Evolutionary conservation across 2,329 filamentous ascomycete species (phyloP).

Genomic region (Rhinocladiella similis): DNA sequence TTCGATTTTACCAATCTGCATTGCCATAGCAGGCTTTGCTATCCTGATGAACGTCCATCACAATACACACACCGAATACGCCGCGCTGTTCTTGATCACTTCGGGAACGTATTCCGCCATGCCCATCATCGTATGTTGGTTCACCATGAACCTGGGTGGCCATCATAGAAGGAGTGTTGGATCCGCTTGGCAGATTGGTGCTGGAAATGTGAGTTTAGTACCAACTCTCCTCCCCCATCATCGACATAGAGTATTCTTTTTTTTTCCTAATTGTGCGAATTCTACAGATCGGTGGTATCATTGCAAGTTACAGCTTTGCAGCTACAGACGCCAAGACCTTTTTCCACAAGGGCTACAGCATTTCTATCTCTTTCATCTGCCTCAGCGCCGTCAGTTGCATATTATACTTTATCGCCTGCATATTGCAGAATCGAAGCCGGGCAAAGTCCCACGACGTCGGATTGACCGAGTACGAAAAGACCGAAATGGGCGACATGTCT

Average conservation of each 20-base stretch:
- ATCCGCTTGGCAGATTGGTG: constrained; percentile 51
- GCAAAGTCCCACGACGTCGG: constrained; percentile 32
- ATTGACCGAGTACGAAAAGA: constrained; percentile 31
- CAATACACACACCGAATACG: constrained; percentile 32
- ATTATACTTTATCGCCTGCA: constrained; percentile 38
- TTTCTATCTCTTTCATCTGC: constrained; percentile 31
- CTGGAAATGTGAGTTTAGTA: constrained; percentile 49
- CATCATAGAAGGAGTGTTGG: constrained; percentile 53
- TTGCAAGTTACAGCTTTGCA: constrained; percentile 53
- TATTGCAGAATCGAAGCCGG: constrained; percentile 43
- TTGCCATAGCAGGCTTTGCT: constrained; percentile 34
- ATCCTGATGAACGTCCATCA: constrained; percentile 33
- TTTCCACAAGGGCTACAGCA: constrained; percentile 31
- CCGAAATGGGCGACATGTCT: constrained; percentile 29
- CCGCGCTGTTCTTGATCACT: constrained; percentile 31
- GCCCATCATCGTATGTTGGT: constrained; percentile 48
- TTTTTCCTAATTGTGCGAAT: not conserved
- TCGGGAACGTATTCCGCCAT: constrained; percentile 29
- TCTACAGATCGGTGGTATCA: constrained; percentile 51
- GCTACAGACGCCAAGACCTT: constrained; percentile 33
- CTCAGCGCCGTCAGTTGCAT: constrained; percentile 33
- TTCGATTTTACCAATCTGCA: constrained; percentile 31
- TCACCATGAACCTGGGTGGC: constrained; percentile 56
- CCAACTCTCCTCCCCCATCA: not conserved
- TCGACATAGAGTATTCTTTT: not conserved